Evolutionary conservation across 495 filamentous ascomycete genomes (phyloP), one percentile per base, ranked within the genome.

Genomic region (Aspergillus indologenus): DNA sequence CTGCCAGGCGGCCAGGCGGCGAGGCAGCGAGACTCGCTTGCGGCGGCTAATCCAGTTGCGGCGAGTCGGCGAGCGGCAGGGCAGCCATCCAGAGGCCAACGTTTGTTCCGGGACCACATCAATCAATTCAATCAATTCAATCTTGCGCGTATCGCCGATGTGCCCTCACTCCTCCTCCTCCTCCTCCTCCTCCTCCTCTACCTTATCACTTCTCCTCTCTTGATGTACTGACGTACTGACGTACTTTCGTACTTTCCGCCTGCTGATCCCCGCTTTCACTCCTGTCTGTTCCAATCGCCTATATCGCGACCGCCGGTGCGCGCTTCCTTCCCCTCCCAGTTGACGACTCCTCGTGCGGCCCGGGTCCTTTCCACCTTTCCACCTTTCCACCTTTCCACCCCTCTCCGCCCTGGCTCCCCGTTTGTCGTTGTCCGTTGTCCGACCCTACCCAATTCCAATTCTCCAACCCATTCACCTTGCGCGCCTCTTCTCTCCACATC

Each of bases 51-150:
- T 62, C 73, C 68, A 64, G 64, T 75, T 76, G 75, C 73, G 70
- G 71, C 73, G 6, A 40, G 34, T 3, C 34, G 34, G 12, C 12
- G 61, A 64, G 65, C 62, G 75, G 72, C 72, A 75, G 62, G 68
- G 70, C 66, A 72, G 72, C 75, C 74, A 78, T 66, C 70, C 74
- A n/a, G n/a, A n/a, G n/a, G n/a, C n/a, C n/a, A n/a, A n/a, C n/a
- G n/a, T n/a, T n/a, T n/a, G n/a, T n/a, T n/a, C n/a, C n/a, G n/a
- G 75, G 72, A 71, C 63, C 59, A 67, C 73, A 72, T 69, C 65
- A 53, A 45, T 40, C 34, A 15, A 40, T 61, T 9, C 9, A 3
- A 29, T 29, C 26, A n/a, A n/a, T n/a, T n/a, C n/a, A n/a, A n/a
- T 29, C 26, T 29, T 29, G 61, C 66, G 61, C 61, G 52, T 54